Evolutionary conservation across 139 green algal species (phyloP).

Genomic region (Chlorella ohadii): DNA sequence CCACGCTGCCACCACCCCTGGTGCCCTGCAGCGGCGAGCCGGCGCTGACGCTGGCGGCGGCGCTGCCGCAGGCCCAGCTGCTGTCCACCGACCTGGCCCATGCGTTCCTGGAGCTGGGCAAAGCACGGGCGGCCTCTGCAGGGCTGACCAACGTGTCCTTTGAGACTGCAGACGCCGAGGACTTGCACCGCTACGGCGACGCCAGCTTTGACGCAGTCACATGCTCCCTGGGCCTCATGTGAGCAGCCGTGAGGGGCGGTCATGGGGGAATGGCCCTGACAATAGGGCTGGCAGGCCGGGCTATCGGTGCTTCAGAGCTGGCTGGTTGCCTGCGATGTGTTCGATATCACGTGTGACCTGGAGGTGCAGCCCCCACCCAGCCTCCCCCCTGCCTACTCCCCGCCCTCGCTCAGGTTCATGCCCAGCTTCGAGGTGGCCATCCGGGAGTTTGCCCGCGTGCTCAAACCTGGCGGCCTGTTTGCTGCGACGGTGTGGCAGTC

Average conservation of each 20-base stretch:
- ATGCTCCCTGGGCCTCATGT: constrained; percentile 17
- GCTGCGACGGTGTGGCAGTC: not conserved
- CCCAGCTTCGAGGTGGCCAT: not conserved
- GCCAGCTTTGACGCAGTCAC: constrained; percentile 27
- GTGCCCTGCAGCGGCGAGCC: constrained; percentile 8
- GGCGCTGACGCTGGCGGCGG: constrained; percentile 1
- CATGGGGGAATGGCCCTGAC: too few relatives aligned
- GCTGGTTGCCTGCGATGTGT: too few relatives aligned
- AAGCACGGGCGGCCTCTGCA: not conserved
- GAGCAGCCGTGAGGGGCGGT: too few relatives aligned
- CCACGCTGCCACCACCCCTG: too few relatives aligned
- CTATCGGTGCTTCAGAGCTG: too few relatives aligned
- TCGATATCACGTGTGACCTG: too few relatives aligned
- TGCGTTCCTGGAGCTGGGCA: constrained; percentile 21
- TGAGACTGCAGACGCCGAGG: constrained; percentile 33
- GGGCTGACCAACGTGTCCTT: constrained; percentile 7
- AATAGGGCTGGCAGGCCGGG: too few relatives aligned
- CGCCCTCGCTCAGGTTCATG: constrained; percentile 6
- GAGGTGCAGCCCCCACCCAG: too few relatives aligned
- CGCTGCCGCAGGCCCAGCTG: constrained; percentile 9
- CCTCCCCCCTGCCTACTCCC: too few relatives aligned
- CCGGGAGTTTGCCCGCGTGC: constrained; percentile 20
- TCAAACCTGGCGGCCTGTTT: constrained; percentile 25
- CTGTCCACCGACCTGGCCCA: constrained; percentile 19
- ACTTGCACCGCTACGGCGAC: constrained; percentile 7